phyloP scores from a whole-genome alignment of 1,284 basidiomycete species.

The Ceratobasidium sp. region DNA sequence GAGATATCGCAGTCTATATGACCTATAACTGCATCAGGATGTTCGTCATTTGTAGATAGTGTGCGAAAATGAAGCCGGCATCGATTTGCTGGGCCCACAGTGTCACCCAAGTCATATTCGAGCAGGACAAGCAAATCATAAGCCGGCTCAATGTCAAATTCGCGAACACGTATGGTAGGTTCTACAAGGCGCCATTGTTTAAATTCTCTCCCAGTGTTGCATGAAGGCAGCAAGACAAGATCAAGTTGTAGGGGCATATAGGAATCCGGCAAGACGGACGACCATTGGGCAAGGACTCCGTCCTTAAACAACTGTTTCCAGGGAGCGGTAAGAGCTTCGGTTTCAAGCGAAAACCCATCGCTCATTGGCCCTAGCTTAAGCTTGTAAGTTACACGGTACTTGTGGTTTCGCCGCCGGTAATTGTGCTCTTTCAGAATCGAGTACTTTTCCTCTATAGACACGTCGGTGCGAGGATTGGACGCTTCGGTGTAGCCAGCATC shows the following conservation, averaged over 20 bases:
- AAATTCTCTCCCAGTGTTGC: not conserved
- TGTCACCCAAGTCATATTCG: not conserved
- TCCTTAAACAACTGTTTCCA: not conserved
- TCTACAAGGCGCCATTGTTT: constrained; percentile 19
- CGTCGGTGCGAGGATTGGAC: not conserved
- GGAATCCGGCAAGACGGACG: not conserved
- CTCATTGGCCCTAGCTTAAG: not conserved
- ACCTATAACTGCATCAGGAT: not conserved
- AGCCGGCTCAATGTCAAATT: constrained; percentile 21
- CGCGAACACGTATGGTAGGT: not conserved
- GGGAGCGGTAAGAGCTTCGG: not conserved
- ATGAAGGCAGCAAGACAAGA: constrained; percentile 21
- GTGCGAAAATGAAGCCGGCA: constrained; percentile 18
- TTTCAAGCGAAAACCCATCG: not conserved
- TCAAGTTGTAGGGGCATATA: constrained; percentile 20
- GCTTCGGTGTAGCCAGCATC: constrained; percentile 6
- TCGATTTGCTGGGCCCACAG: not conserved
- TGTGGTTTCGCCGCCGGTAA: not conserved
- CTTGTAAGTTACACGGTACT: not conserved
- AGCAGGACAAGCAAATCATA: constrained; percentile 29
- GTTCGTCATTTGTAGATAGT: not conserved
- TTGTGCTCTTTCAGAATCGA: not conserved
- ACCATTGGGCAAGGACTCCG: not conserved
- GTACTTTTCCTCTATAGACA: constrained; percentile 6
- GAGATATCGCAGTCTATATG: not conserved